phyloP scores from a whole-genome alignment of 2,329 filamentous ascomycete genomes.

The Aureobasidium sp. region DNA sequence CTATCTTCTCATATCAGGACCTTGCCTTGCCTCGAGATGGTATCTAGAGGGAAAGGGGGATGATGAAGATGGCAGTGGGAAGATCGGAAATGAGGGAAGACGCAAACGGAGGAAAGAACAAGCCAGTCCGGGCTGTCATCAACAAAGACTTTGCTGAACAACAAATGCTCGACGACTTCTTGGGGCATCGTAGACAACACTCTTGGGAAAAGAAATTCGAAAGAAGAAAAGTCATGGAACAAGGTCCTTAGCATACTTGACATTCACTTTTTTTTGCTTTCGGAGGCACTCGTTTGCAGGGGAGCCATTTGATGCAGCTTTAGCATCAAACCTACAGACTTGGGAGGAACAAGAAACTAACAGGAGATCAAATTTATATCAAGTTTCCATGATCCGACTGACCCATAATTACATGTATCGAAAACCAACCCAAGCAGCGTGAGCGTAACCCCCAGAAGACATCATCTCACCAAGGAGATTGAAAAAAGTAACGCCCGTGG shows the following conservation, averaged over 20 bases:
- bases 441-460: background rate
- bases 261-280: no score
- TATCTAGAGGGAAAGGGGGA: background rate
- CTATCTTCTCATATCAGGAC: no score
- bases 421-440: background rate
- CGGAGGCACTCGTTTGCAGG: background rate
- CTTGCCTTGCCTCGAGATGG: no score
- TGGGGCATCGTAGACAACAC: background rate
- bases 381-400: background rate
- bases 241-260: background rate
- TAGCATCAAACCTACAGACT: background rate
- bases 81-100: no score
- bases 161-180: background rate
- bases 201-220: background rate
- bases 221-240: background rate
- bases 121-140: background rate
- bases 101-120: background rate
- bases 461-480: background rate
- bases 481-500: background rate
- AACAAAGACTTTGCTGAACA: background rate
- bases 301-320: background rate
- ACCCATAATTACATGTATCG: slow-evolving; percentile 1
- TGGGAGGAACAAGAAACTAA: background rate
- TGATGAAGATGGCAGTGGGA: background rate
- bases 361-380: background rate